Conservation (phyloP, 164 flowering plant species). For the Malania oleifera region DNA sequence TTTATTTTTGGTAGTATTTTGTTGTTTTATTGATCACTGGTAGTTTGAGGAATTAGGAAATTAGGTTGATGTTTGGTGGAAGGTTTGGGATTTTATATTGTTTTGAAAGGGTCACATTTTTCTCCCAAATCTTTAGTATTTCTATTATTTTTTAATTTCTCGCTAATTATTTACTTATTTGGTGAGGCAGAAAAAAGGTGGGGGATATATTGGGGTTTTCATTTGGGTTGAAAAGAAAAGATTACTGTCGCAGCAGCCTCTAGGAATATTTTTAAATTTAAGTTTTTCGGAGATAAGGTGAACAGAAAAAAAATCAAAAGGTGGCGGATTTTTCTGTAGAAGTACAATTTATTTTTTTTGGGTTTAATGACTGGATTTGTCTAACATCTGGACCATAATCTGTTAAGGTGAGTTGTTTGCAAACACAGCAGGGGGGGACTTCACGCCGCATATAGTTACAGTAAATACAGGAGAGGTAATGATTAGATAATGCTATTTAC, state of each 20-base stretch:
- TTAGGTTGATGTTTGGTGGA: constrained; percentile 3
- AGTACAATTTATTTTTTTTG: neutral
- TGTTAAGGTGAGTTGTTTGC: constrained; percentile 63
- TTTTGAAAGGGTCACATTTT: neutral
- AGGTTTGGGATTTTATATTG: neutral
- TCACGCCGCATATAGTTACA: constrained; percentile 77
- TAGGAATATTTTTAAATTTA: neutral
- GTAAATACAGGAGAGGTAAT: constrained; percentile 82
- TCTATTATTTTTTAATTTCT: too few species aligned
- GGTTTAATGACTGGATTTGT: neutral
- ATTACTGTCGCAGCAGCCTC: neutral
- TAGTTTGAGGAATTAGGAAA: neutral
- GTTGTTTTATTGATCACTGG: neutral
- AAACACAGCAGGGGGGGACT: constrained; percentile 61
- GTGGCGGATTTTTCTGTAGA: neutral
- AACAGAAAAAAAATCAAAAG: neutral
- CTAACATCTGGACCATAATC: constrained; percentile 11
- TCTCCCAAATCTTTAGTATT: too few species aligned
- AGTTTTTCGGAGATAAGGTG: neutral
- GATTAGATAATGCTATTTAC: neutral
- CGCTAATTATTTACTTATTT: too few species aligned
- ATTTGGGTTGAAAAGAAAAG: too few species aligned
- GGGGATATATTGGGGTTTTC: too few species aligned
- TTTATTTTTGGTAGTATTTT: neutral
- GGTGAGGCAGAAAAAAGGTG: too few species aligned